These are phyloP conservation scores for Cubamyces sp. DNA, from an alignment of 768 basidiomycete genomes.

Conservation along the genomic window DNA sequence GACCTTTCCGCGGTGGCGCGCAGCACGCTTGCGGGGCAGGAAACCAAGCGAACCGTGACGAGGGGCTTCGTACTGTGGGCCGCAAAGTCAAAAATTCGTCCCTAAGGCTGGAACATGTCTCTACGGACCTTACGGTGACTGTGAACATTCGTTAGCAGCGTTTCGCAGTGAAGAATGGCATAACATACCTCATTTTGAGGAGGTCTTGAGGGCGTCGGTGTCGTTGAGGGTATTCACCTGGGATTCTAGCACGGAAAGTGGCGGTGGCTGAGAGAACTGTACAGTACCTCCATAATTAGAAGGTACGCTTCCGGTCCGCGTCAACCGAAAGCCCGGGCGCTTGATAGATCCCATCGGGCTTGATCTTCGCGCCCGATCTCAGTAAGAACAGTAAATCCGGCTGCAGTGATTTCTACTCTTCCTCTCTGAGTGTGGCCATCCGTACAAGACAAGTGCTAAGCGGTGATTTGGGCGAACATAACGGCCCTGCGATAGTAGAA, in stretches of 20 bases:
- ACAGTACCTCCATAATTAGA: constrained; percentile 25
- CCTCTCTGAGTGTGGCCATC: too few relatives aligned
- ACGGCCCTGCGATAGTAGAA: too few relatives aligned
- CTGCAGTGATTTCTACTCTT: too few relatives aligned
- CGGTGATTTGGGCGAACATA: too few relatives aligned
- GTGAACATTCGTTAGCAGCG: constrained; percentile 29
- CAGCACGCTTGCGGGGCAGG: constrained; percentile 94
- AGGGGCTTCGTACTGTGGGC: constrained; percentile 89
- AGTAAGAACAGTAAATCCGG: constrained; percentile 4
- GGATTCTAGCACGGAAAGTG: constrained; percentile 14
- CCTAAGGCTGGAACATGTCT: not conserved
- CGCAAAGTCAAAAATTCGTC: constrained; percentile 27
- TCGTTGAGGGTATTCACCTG: constrained; percentile 23
- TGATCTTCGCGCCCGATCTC: not conserved
- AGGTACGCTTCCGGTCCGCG: not conserved
- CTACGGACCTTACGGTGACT: constrained; percentile 86
- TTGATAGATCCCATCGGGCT: constrained; percentile 4
- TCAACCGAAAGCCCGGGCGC: not conserved
- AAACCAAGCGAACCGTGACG: constrained; percentile 98
- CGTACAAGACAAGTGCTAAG: too few relatives aligned
- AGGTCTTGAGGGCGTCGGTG: constrained; percentile 34
- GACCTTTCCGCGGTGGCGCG: constrained; percentile 98
- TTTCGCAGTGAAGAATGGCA: not conserved
- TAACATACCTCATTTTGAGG: constrained; percentile 45
- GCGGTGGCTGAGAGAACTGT: constrained; percentile 37